These are phyloP conservation scores for Tolypocladium tundrense DNA, from an alignment of 2,329 filamentous ascomycete genomes.

Conservation along the genomic window DNA sequence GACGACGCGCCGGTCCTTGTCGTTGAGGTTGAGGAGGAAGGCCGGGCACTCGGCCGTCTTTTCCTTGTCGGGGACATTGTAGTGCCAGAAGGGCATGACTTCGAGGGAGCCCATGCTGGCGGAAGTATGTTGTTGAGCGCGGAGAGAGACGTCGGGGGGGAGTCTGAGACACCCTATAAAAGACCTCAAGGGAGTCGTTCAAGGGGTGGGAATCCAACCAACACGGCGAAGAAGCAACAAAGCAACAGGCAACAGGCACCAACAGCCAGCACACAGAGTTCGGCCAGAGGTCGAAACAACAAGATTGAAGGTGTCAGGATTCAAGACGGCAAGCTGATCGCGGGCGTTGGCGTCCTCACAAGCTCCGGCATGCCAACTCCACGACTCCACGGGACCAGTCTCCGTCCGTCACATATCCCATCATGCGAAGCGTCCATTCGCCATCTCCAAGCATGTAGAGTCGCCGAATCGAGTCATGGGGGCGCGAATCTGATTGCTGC, in stretches of 20 bases:
- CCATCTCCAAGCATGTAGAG: neutral
- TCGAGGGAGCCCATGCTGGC: constrained; percentile 24
- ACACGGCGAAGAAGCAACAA: neutral
- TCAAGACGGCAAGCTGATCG: neutral
- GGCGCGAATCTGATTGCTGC: neutral
- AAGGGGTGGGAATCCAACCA: neutral
- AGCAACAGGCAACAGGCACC: no score
- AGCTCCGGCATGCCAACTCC: neutral
- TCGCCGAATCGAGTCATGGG: neutral
- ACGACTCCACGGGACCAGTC: neutral
- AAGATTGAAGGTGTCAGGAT: neutral
- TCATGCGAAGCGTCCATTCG: neutral
- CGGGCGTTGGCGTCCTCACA: no score
- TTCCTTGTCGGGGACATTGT: constrained; percentile 58
- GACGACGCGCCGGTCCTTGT: constrained; percentile 63
- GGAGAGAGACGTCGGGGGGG: neutral
- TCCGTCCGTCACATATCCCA: neutral
- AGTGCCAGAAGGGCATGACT: constrained; percentile 63
- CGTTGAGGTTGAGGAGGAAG: constrained; percentile 51
- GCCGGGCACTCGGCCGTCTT: constrained; percentile 60
- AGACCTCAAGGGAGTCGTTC: neutral
- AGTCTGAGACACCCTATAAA: neutral
- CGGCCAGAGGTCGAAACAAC: neutral
- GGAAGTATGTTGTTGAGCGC: neutral
- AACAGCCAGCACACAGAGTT: neutral